Conservation (phyloP, 2,329 filamentous ascomycete species). For the Trichothecium sympodiale region DNA sequence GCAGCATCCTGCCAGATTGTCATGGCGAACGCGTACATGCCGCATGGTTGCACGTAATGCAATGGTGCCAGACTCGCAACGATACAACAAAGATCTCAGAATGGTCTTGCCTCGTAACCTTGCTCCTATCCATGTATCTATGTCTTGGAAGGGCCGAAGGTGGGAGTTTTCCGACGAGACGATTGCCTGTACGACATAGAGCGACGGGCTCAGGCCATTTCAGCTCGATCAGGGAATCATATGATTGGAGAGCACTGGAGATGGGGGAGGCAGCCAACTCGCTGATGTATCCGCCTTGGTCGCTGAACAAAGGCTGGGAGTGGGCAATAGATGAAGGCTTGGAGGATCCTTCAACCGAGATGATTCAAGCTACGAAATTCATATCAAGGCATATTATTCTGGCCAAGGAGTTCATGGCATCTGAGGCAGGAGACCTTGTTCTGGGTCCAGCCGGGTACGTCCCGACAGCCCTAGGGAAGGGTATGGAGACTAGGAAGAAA, state of each 20-base stretch:
- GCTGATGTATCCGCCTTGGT: slow-evolving; percentile 41
- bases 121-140: slow-evolving; percentile 54
- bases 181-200: slow-evolving; percentile 18
- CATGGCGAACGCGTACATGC: slow-evolving; percentile 51
- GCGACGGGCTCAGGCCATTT: slow-evolving; percentile 23
- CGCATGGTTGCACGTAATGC: slow-evolving; percentile 63
- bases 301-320: slow-evolving; percentile 55
- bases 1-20: slow-evolving; percentile 49
- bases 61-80: slow-evolving; percentile 49
- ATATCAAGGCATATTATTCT: slow-evolving; percentile 42
- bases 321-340: slow-evolving; percentile 54
- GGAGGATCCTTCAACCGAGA: slow-evolving; percentile 12
- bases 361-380: slow-evolving; percentile 22
- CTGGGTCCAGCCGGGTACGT: slow-evolving; percentile 48
- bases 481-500: slow-evolving; percentile 45
- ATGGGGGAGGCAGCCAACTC: slow-evolving; percentile 34
- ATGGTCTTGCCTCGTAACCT: slow-evolving; percentile 57
- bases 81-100: slow-evolving; percentile 42
- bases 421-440: slow-evolving; percentile 42
- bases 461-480: slow-evolving; percentile 45
- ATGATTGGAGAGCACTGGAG: slow-evolving; percentile 38
- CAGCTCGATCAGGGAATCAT: slow-evolving; percentile 21
- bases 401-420: slow-evolving; percentile 54
- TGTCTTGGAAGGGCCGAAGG: slow-evolving; percentile 36
- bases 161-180: slow-evolving; percentile 13